Evolutionary conservation across 495 filamentous ascomycete genomes (phyloP), one percentile per base, ranked within the genome.

Genomic region (Rostrohypoxylon terebratum): DNA sequence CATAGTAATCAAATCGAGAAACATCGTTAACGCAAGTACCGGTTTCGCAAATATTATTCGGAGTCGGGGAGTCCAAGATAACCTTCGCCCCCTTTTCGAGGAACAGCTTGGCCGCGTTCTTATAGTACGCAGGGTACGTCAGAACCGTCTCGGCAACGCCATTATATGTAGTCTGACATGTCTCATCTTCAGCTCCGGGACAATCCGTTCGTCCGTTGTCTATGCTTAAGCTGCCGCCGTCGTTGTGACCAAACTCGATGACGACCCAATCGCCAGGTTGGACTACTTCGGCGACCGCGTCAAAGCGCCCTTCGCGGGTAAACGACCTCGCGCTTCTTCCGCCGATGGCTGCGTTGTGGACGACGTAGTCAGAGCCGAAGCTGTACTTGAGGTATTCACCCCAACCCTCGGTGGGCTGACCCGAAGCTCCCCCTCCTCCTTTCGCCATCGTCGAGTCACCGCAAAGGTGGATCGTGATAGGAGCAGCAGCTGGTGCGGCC

Each of bases 171-270:
- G 83, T 85, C 55, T 80, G 74, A 80, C 89, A 90, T 1, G 85
- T 89, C 71, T 90, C 81, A 58, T 73, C 76, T n/a, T 85, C 87
- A 0, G 79, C 81, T 21, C 85, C 87, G 5, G 79, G 75, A 55
- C 88, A 89, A 71, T 87, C 88, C 0, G 84, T 87, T 34, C 87
- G 83, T 10, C 88, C 88, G 72, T 89, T 89, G 66, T 82, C 80
- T 13, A 9, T 73, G 9, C 70, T 76, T 9, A 78, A 75, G 40
- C 76, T 78, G 23, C 80, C 78, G 4, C 80, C 78, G 59, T 85
- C 83, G 63, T 85, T 85, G 59, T 84, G 83, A 5, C 83, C 83
- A 58, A 85, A 85, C 59, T 85, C 83, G 54, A 85, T 83, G 3
- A 85, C 76, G n/a, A 85, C 83, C 68, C 81, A 83, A 68, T 85